Conservation (phyloP, 352 stramenopile genomes). For the Phytophthora constricta region DNA sequence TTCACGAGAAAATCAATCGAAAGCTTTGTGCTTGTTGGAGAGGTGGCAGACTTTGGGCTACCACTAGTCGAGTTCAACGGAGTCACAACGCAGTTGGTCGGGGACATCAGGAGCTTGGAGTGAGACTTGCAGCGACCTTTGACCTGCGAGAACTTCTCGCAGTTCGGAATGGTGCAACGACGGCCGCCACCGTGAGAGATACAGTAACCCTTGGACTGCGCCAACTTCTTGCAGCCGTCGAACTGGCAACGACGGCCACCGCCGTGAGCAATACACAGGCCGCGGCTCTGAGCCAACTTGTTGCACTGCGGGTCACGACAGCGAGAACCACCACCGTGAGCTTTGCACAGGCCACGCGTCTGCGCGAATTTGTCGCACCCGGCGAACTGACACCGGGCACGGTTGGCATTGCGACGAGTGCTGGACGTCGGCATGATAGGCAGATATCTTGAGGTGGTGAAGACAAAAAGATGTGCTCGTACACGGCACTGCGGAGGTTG, state of each 20-base stretch:
- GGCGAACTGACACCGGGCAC: conserved; percentile 73
- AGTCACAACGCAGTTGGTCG: conserved; percentile 33
- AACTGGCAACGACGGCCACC: conserved; percentile 78
- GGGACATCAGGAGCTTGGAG: conserved; percentile 65
- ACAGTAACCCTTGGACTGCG: conserved; percentile 83
- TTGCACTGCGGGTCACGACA: conserved; percentile 80
- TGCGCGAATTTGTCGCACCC: conserved; percentile 88
- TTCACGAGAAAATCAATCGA: conserved; percentile 72
- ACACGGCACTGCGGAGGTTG: conserved; percentile 9
- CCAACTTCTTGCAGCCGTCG: conserved; percentile 74
- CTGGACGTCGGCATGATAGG: conserved; percentile 43
- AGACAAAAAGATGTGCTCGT: conserved; percentile 18
- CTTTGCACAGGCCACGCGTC: conserved; percentile 82
- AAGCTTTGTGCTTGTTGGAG: conserved; percentile 46
- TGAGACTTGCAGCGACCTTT: conserved; percentile 88
- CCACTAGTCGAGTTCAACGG: conserved; percentile 23
- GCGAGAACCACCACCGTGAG: conserved; percentile 81
- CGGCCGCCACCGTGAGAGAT: conserved; percentile 83
- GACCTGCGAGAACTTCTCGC: conserved; percentile 90
- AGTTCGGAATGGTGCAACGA: conserved; percentile 74
- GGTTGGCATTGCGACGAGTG: conserved; percentile 70
- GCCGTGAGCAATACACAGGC: conserved; percentile 82
- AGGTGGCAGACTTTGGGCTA: conserved; percentile 25
- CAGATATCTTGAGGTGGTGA: conserved; percentile 27
- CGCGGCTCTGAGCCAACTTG: conserved; percentile 82